phyloP scores from a whole-genome alignment of 2,329 filamentous ascomycete genomes.

The Metarhizium rileyi region DNA sequence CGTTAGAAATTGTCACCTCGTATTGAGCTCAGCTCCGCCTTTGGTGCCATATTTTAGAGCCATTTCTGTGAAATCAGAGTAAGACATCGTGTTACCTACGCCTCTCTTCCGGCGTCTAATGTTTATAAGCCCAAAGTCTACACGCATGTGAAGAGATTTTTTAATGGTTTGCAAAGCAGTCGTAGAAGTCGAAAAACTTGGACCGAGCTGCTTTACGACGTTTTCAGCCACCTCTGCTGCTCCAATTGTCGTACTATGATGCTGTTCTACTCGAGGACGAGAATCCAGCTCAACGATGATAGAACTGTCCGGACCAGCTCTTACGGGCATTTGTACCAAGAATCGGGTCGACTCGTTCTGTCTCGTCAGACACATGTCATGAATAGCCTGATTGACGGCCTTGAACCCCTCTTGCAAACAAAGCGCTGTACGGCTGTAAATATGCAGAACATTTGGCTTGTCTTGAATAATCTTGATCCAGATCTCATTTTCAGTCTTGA shows the following conservation, averaged over 20 bases:
- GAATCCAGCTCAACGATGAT: constrained; percentile 16
- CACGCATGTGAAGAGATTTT: constrained; percentile 19
- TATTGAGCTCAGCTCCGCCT: constrained; percentile 19
- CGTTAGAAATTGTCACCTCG: constrained; percentile 12
- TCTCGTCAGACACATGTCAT: constrained; percentile 21
- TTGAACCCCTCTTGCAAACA: constrained; percentile 18
- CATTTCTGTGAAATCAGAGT: constrained; percentile 16
- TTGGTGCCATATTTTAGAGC: constrained; percentile 18
- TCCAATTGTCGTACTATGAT: background rate
- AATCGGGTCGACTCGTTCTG: constrained; percentile 16
- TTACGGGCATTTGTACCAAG: constrained; percentile 18
- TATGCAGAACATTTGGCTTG: constrained; percentile 16
- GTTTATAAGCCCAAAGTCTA: constrained; percentile 23
- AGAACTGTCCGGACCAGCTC: constrained; percentile 5
- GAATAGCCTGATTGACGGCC: constrained; percentile 21
- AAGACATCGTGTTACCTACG: constrained; percentile 13
- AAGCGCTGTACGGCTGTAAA: constrained; percentile 15
- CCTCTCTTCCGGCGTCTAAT: constrained; percentile 18
- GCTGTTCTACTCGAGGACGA: constrained; percentile 13
- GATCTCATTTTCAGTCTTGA: constrained; percentile 19
- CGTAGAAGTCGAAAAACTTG: constrained; percentile 8
- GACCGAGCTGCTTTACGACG: constrained; percentile 1
- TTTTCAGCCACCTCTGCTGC: background rate
- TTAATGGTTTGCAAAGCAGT: constrained; percentile 16
- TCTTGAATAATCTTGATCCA: constrained; percentile 23